Evolutionary conservation across 2,329 filamentous ascomycete genomes (phyloP).

Genomic region (Cladophialophora exuberans): DNA sequence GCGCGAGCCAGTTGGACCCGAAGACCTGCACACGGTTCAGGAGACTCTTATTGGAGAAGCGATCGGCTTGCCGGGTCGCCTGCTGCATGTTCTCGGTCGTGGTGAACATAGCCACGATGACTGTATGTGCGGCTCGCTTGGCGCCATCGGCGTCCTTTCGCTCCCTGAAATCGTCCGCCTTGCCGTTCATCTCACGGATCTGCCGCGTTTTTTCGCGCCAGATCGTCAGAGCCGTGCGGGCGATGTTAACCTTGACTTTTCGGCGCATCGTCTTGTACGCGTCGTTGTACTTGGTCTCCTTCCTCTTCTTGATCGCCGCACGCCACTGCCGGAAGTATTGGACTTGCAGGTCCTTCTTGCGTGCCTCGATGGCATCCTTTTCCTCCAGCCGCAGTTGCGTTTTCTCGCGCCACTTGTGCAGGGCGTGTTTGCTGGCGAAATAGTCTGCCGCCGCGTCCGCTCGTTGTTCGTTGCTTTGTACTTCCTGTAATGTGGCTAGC

Average conservation of each 20-base stretch:
- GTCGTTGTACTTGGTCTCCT: constrained; percentile 22
- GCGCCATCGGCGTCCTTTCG: constrained; percentile 19
- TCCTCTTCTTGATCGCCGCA: constrained; percentile 11
- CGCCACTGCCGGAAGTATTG: constrained; percentile 23
- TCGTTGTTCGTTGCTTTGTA: constrained; percentile 16
- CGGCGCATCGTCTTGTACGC: constrained; percentile 27
- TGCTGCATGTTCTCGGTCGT: constrained; percentile 17
- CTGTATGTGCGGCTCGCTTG: constrained; percentile 16
- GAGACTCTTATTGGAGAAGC: constrained; percentile 14
- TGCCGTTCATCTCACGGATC: constrained; percentile 16
- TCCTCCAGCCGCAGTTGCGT: constrained; percentile 9
- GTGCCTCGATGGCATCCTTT: constrained; percentile 12
- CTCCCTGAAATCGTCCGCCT: constrained; percentile 21
- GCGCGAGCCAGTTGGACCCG: constrained; percentile 24
- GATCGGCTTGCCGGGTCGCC: constrained; percentile 11
- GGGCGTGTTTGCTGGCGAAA: constrained; percentile 23
- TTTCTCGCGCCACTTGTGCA: constrained; percentile 20
- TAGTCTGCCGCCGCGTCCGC: constrained; percentile 26
- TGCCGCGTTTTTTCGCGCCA: constrained; percentile 21
- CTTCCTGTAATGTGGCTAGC: constrained; percentile 13
- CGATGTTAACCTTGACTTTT: constrained; percentile 27
- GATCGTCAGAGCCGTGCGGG: constrained; percentile 18
- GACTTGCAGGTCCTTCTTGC: constrained; percentile 15
- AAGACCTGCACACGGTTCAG: constrained; percentile 20
- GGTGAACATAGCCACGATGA: constrained; percentile 25